Evolutionary conservation across 2,329 filamentous ascomycete species (phyloP).

Genomic region (Trichoderma sp.): DNA sequence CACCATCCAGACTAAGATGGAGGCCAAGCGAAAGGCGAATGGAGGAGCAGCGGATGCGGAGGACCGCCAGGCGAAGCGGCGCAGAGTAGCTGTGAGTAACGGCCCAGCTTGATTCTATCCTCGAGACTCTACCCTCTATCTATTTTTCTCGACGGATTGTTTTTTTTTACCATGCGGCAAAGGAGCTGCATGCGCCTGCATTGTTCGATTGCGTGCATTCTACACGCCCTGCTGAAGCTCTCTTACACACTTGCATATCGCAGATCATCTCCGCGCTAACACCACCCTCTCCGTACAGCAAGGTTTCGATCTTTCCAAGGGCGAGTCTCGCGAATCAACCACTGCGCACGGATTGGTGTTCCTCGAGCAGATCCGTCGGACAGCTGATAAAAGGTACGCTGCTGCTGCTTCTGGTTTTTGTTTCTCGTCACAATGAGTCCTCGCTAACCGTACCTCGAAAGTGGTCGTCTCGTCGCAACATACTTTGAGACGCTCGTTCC

Average conservation of each 20-base stretch:
- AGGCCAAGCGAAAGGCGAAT: conserved; percentile 57
- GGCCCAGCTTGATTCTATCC: conserved; percentile 3
- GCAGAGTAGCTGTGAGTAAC: conserved; percentile 49
- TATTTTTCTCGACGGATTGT: neutral
- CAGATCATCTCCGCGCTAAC: conserved; percentile 15
- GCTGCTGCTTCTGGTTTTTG: neutral
- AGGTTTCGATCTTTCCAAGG: conserved; percentile 50
- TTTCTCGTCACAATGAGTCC: neutral
- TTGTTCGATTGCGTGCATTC: neutral
- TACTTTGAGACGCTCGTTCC: conserved; percentile 73
- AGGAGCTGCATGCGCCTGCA: neutral
- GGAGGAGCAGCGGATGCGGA: conserved; percentile 45
- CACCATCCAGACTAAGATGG: conserved; percentile 42
- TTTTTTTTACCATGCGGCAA: neutral
- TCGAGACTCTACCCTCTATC: neutral
- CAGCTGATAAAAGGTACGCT: conserved; percentile 77
- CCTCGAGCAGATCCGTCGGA: conserved; percentile 70
- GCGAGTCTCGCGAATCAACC: conserved; percentile 67
- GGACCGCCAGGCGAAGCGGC: conserved; percentile 56
- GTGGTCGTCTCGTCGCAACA: conserved; percentile 70
- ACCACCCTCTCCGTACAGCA: conserved; percentile 19
- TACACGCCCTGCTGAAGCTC: neutral
- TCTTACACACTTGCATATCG: neutral
- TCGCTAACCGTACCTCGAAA: conserved; percentile 34
- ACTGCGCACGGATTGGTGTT: conserved; percentile 70